phyloP scores from a whole-genome alignment of 768 basidiomycete species.

The Dentipellis sp. region DNA sequence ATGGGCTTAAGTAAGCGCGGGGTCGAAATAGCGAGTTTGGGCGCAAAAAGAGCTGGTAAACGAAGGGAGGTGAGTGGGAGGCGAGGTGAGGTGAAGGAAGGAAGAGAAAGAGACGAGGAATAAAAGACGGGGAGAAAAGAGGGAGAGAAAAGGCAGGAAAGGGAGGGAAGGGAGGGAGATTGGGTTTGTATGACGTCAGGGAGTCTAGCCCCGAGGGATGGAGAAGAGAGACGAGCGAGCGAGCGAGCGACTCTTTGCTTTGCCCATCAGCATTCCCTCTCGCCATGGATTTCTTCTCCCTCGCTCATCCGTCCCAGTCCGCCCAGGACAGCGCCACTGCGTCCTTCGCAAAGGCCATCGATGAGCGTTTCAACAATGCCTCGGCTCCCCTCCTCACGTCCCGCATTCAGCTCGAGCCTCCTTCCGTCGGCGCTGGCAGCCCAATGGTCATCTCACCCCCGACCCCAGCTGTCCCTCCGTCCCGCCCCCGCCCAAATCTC shows the following conservation, averaged over 20 bases:
- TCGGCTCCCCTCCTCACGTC: constrained; percentile 5
- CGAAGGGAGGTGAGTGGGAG: neutral
- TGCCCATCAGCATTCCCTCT: neutral
- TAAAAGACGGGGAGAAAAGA: neutral
- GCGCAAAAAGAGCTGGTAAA: constrained; percentile 5
- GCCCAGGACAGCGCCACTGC: constrained; percentile 23
- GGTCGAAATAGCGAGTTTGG: neutral
- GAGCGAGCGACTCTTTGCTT: neutral
- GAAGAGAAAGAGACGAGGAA: neutral
- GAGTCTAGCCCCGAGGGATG: neutral
- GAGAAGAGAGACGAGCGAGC: no score
- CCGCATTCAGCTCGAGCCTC: neutral
- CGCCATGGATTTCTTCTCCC: constrained; percentile 16
- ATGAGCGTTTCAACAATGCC: constrained; percentile 29
- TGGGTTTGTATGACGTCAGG: neutral
- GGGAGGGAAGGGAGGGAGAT: neutral
- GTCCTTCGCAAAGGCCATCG: constrained; percentile 48
- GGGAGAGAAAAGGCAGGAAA: constrained; percentile 1
- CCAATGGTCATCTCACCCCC: constrained; percentile 19
- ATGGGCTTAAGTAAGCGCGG: neutral
- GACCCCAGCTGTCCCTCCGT: constrained; percentile 21
- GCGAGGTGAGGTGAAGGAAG: neutral
- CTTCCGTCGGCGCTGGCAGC: constrained; percentile 17
- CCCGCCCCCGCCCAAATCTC: neutral
- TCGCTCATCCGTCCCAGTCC: constrained; percentile 7